Base-by-base conservation (phyloP, 1,284 basidiomycete genomes). In the Trichosporon faecale region DNA sequence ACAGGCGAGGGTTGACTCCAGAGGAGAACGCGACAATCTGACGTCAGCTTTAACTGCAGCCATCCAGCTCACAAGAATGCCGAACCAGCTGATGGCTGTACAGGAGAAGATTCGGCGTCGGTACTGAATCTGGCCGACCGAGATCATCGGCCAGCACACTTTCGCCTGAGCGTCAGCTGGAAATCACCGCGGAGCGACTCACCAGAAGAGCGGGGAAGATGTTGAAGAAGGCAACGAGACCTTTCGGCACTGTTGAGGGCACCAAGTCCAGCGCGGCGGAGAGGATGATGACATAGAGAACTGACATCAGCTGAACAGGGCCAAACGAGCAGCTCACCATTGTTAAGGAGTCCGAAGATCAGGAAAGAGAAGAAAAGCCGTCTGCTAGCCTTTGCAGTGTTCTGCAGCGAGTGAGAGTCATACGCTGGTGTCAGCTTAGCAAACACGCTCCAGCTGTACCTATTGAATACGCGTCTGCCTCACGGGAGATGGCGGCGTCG, bases 221-320 rank as follows among this genome's bases (percentile, higher is more conserved):
- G 79, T 96, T 95, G 84, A 91, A 94, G 81, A 96, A 94, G 0
- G 91, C 90, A 65, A 97, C 93, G 68, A 98, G 89, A n/a, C 95
- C 95, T 78, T 86, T 86, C 0, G 94, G 94, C 0, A 92, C 94
- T 3, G 90, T 88, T 0, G 92, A 88, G 3, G 95, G 93, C 0
- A 98, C 94, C 3, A 99, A 87, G 81, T 99, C 96, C 16, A 98
- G 86, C 0, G 96, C 96, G 4, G 96, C 96, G 0, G 94, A 96
- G 27, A 98, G 88, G 73, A 98, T 98, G 75, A 99, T 92, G 40
- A 98, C 95, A 82, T 98, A 97, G 70, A 94, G 86, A 11, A 95
- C 93, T 94, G 75, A 2, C 55, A 65, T 66, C 16, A 67, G 69
- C 29, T 52, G 35, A 5, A 3, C n/a, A 14, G 14, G 7, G 16